Evolutionary conservation across 192 early-diverging fungal genomes (phyloP).

Genomic region (Umbelopsis vinacea): DNA sequence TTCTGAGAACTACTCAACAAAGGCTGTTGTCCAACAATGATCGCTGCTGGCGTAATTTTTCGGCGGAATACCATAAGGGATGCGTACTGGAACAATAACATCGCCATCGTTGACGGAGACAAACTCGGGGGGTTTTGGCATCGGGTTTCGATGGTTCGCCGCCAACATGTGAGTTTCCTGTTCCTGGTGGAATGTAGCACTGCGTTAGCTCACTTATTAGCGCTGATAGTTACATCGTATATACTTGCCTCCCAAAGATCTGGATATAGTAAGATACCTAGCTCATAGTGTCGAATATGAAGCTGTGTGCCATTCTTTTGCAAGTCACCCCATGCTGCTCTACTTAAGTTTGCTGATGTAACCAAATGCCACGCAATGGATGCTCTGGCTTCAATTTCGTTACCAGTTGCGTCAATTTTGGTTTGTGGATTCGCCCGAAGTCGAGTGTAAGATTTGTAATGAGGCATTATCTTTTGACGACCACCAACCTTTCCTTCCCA

Average conservation of each 20-base stretch:
- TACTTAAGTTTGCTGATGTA: constrained; percentile 59
- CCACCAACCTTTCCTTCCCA: constrained; percentile 58
- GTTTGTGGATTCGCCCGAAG: constrained; percentile 36
- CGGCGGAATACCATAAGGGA: constrained; percentile 5
- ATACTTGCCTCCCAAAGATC: constrained; percentile 58
- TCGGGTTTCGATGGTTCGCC: background rate
- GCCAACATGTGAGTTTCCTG: background rate
- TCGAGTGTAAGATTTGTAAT: constrained; percentile 63
- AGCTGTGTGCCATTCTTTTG: constrained; percentile 56
- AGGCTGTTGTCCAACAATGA: constrained; percentile 8
- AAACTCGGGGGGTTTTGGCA: background rate
- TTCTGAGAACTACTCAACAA: constrained; percentile 13
- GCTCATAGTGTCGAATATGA: constrained; percentile 67
- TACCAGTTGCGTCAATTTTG: background rate
- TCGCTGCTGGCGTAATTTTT: background rate
- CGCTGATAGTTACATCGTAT: background rate
- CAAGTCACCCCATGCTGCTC: constrained; percentile 71
- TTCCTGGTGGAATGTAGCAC: background rate
- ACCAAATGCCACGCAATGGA: constrained; percentile 47
- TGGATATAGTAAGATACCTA: constrained; percentile 65
- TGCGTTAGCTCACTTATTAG: background rate
- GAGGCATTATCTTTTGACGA: constrained; percentile 65
- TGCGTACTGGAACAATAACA: background rate
- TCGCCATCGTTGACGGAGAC: constrained; percentile 29
- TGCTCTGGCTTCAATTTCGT: constrained; percentile 31